These are phyloP conservation scores for Fusarium palustre DNA, from an alignment of 2,329 filamentous ascomycete genomes.

Conservation along the genomic window DNA sequence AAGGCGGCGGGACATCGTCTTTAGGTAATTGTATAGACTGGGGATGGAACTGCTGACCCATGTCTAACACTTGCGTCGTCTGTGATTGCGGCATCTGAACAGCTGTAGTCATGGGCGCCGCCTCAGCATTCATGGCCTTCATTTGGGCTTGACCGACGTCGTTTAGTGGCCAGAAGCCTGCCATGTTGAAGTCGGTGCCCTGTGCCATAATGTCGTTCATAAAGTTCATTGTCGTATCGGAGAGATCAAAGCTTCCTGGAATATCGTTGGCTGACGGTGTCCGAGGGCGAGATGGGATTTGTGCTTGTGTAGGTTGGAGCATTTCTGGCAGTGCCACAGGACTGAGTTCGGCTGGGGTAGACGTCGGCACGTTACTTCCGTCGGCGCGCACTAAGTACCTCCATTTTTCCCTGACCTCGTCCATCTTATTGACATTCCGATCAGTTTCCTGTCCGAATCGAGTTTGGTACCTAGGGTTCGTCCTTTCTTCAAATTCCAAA, in stretches of 20 bases:
- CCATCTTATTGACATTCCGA: constrained; percentile 59
- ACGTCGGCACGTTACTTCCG: constrained; percentile 33
- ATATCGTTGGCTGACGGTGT: constrained; percentile 31
- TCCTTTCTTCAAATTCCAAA: constrained; percentile 62
- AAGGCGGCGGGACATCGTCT: constrained; percentile 55
- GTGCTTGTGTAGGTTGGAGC: constrained; percentile 25
- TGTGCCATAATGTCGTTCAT: constrained; percentile 42
- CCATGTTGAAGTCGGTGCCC: constrained; percentile 26
- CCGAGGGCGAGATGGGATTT: constrained; percentile 33
- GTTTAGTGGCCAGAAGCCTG: constrained; percentile 43
- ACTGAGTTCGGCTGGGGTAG: constrained; percentile 25
- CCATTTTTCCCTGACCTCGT: constrained; percentile 63
- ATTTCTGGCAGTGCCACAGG: constrained; percentile 27
- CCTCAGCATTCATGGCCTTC: constrained; percentile 25
- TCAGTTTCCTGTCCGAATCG: constrained; percentile 63
- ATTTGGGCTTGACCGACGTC: constrained; percentile 37
- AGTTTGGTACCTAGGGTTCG: constrained; percentile 55
- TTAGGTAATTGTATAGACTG: constrained; percentile 44
- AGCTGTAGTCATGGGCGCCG: not conserved
- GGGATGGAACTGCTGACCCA: constrained; percentile 27
- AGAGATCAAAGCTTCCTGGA: constrained; percentile 44
- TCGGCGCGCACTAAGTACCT: constrained; percentile 59
- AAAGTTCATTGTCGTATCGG: constrained; percentile 48
- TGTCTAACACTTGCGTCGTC: constrained; percentile 13
- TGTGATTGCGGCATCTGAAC: constrained; percentile 17